A percentile compares a stretch with the other conserved stretches of the same genome.
phyloP scores from a whole-genome alignment of 2,329 filamentous ascomycete genomes.

The Helotiales sp. region DNA sequence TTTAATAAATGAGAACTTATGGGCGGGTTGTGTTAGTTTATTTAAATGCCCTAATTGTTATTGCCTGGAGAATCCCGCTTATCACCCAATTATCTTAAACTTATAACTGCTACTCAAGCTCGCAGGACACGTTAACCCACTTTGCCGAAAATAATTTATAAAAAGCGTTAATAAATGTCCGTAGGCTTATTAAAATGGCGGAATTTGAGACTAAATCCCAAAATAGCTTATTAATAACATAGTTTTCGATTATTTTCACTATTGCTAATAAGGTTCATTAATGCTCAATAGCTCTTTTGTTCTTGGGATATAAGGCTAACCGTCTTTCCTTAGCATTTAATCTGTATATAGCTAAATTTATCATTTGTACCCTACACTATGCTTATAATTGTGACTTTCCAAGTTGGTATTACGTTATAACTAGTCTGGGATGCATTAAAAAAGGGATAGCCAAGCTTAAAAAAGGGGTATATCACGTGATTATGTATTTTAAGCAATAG shows the following conservation, averaged over 20 bases:
- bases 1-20: background rate
- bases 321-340: background rate
- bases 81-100: background rate
- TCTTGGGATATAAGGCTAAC: background rate
- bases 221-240: background rate
- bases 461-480: background rate
- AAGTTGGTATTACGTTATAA: background rate
- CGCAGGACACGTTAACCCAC: slow-evolving; percentile 1
- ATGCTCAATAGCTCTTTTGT: background rate
- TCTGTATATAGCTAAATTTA: background rate
- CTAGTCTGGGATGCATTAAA: background rate
- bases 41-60: too few relatives aligned
- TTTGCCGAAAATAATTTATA: background rate
- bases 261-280: background rate
- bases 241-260: background rate
- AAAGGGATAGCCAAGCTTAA: background rate
- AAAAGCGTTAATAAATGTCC: background rate
- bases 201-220: background rate
- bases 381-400: background rate
- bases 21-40: background rate
- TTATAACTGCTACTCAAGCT: background rate
- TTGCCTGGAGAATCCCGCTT: slow-evolving; percentile 1
- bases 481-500: background rate
- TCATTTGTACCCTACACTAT: background rate
- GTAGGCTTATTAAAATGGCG: background rate